Percentiles rank a stretch among this genome's conserved stretches.
Conservation (phyloP, 768 basidiomycete genomes). For the Hericium rajendrae region DNA sequence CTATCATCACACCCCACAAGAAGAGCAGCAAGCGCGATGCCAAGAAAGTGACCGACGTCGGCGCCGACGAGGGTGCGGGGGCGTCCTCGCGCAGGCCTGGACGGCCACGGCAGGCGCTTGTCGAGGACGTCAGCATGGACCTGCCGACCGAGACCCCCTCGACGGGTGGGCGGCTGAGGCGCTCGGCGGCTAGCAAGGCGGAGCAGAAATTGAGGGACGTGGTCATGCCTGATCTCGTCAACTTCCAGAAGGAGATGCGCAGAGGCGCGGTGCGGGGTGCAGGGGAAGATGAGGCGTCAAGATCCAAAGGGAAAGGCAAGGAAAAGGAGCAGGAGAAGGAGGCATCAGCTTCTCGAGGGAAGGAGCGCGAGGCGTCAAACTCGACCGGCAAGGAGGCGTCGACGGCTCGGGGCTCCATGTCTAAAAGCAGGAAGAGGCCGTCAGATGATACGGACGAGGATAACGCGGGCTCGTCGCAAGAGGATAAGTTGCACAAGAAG, state of each 20-base stretch:
- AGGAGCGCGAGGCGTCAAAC: constrained; percentile 13
- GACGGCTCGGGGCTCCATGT: background rate
- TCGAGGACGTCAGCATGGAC: constrained; percentile 15
- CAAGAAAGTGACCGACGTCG: background rate
- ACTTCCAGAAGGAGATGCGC: constrained; percentile 60
- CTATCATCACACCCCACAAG: background rate
- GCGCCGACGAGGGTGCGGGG: background rate
- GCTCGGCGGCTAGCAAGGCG: constrained; percentile 46
- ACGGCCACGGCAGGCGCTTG: constrained; percentile 3
- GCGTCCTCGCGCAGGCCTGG: background rate
- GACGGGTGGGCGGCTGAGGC: constrained; percentile 20
- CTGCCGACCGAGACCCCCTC: constrained; percentile 4
- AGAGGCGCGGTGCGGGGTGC: constrained; percentile 20
- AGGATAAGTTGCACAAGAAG: constrained; percentile 7
- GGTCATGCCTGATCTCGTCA: constrained; percentile 71
- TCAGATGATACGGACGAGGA: constrained; percentile 12
- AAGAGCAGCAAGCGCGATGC: constrained; percentile 1
- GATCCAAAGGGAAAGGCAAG: constrained; percentile 15
- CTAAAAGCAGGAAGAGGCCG: constrained; percentile 20
- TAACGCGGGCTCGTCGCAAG: constrained; percentile 1
- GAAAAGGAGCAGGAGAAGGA: constrained; percentile 1
- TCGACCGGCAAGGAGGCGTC: constrained; percentile 10
- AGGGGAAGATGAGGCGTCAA: constrained; percentile 14
- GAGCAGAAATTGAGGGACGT: constrained; percentile 33
- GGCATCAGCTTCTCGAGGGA: no score